A percentile compares a stretch with the other conserved stretches of the same genome.
Evolutionary conservation across 805 yeast species (phyloP).

Genomic region (Torulaspora gathmanii): DNA sequence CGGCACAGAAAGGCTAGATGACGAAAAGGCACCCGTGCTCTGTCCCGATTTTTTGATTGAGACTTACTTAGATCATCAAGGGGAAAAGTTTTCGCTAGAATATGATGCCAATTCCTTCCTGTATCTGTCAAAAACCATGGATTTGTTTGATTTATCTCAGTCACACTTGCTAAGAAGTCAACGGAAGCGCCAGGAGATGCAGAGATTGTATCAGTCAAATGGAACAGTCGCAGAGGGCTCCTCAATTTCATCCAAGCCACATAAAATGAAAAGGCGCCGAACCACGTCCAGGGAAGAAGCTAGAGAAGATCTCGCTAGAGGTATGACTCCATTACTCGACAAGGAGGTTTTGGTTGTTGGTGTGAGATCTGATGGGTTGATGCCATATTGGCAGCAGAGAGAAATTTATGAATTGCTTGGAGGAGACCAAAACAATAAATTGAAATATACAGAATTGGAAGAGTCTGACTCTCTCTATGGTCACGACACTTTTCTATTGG

Average conservation of each 20-base stretch:
- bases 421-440: slow-evolving; percentile 39
- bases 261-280: slow-evolving; percentile 46
- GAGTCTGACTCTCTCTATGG: slow-evolving; percentile 78
- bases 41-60: slow-evolving; percentile 93
- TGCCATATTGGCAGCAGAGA: slow-evolving; percentile 92
- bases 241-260: slow-evolving; percentile 20
- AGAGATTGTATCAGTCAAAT: slow-evolving; percentile 27
- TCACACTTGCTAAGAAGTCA: slow-evolving; percentile 44
- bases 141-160: slow-evolving; percentile 73
- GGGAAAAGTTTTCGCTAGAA: slow-evolving; percentile 87
- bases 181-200: slow-evolving; percentile 39
- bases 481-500: slow-evolving; percentile 84
- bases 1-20: slow-evolving; percentile 83
- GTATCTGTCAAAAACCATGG: slow-evolving; percentile 92
- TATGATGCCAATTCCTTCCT: slow-evolving; percentile 87
- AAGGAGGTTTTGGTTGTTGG: slow-evolving; percentile 76
- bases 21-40: slow-evolving; percentile 70
- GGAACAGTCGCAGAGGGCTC: slow-evolving; percentile 15
- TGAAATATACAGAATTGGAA: slow-evolving; percentile 68
- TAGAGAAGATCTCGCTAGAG: slow-evolving; percentile 55
- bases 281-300: slow-evolving; percentile 52
- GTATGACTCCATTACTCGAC: slow-evolving; percentile 58
- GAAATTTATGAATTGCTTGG: slow-evolving; percentile 65
- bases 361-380: slow-evolving; percentile 86
- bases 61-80: slow-evolving; percentile 90